Conservation (phyloP, 23 red algal species). For the Rhodosorus marinus region DNA sequence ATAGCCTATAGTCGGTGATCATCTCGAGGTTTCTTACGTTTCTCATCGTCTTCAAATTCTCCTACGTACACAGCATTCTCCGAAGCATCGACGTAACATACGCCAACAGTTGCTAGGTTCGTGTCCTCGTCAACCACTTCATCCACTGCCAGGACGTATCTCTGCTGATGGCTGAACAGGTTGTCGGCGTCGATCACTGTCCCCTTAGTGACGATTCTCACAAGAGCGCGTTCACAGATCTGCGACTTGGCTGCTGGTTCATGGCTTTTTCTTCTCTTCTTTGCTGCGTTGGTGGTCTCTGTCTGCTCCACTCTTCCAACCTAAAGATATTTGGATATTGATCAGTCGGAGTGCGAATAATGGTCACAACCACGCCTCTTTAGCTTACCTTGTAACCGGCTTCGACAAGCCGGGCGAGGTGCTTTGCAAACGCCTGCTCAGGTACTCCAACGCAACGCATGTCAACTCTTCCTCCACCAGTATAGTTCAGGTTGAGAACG, state of each 20-base stretch:
- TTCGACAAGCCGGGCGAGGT: slow-evolving; percentile 59
- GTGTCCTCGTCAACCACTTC: slow-evolving; percentile 5
- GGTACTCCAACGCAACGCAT: slow-evolving; percentile 99
- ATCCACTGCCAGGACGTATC: slow-evolving; percentile 43
- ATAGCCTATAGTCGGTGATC: too few species aligned
- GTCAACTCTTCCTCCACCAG: slow-evolving; percentile 64
- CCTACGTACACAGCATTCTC: slow-evolving; percentile 47
- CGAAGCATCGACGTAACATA: slow-evolving; percentile 80
- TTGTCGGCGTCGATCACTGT: slow-evolving; percentile 53
- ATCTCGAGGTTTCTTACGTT: too few species aligned
- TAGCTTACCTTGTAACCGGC: slow-evolving; percentile 60
- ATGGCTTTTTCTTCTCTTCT: slow-evolving; percentile 10
- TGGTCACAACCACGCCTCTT: not conserved
- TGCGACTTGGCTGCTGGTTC: slow-evolving; percentile 8
- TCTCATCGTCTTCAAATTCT: slow-evolving; percentile 29
- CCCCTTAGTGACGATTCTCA: slow-evolving; percentile 71
- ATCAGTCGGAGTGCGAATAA: not conserved
- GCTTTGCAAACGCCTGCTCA: slow-evolving; percentile 64
- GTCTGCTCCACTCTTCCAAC: slow-evolving; percentile 92
- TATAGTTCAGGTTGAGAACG: slow-evolving; percentile 79
- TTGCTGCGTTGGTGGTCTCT: slow-evolving; percentile 61
- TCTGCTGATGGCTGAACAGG: slow-evolving; percentile 32
- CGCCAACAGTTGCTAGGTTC: slow-evolving; percentile 7
- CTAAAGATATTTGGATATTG: not conserved
- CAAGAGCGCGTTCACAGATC: slow-evolving; percentile 63